Percentiles rank a stretch among this genome's conserved stretches.
Evolutionary conservation across 2,329 filamentous ascomycete genomes (phyloP).

Genomic region (Colletotrichum scovillei): DNA sequence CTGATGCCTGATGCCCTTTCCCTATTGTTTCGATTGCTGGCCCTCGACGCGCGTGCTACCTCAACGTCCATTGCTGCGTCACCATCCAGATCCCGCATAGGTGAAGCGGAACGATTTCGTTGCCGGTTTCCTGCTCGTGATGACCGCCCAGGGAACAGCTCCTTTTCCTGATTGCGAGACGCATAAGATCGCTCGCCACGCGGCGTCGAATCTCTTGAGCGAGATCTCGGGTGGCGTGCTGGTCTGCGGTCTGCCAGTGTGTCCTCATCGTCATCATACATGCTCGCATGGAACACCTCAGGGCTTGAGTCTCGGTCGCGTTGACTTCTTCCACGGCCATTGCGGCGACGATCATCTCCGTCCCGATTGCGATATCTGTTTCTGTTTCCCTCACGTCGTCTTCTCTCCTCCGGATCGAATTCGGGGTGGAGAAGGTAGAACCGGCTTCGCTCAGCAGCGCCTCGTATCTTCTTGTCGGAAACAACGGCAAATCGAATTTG

Average conservation of each 20-base stretch:
- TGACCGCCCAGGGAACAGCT: constrained; percentile 68
- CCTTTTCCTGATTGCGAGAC: constrained; percentile 63
- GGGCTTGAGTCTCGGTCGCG: constrained; percentile 58
- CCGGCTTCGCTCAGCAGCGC: constrained; percentile 83
- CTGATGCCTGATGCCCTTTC: constrained; percentile 47
- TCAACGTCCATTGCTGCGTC: constrained; percentile 51
- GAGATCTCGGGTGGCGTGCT: constrained; percentile 47
- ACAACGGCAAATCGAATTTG: constrained; percentile 79
- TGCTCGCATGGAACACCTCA: constrained; percentile 75
- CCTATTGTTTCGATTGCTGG: constrained; percentile 49
- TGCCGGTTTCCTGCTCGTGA: constrained; percentile 39
- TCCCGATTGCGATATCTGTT: constrained; percentile 74
- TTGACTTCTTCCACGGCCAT: constrained; percentile 52
- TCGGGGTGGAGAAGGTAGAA: constrained; percentile 96
- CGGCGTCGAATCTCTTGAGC: constrained; percentile 38
- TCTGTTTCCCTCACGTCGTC: constrained; percentile 66
- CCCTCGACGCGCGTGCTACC: constrained; percentile 40
- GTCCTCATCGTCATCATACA: constrained; percentile 80
- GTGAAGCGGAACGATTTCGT: constrained; percentile 65
- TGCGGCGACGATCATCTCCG: constrained; percentile 47
- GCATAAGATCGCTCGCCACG: constrained; percentile 43
- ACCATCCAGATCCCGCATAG: constrained; percentile 54
- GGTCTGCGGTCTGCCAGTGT: constrained; percentile 44
- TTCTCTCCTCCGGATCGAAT: constrained; percentile 81
- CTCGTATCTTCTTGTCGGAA: constrained; percentile 82